phyloP scores from a whole-genome alignment of 2,329 filamentous ascomycete genomes.

The Plenodomus biglobosus region DNA sequence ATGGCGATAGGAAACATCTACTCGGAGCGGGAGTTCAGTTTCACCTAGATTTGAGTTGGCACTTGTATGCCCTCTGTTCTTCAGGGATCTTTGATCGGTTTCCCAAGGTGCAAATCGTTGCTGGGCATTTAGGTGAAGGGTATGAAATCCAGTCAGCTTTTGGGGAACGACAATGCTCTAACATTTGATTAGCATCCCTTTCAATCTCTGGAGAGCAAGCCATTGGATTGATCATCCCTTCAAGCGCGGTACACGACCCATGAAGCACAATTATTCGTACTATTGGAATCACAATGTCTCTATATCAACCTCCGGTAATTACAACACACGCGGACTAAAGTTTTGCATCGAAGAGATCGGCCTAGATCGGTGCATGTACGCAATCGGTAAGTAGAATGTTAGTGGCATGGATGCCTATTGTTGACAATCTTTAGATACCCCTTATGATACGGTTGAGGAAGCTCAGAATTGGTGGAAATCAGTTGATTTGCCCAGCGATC shows the following conservation, averaged over 20 bases:
- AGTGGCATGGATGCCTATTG: neutral
- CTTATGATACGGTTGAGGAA: constrained; percentile 26
- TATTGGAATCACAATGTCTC: constrained; percentile 50
- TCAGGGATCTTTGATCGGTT: constrained; percentile 49
- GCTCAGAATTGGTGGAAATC: constrained; percentile 34
- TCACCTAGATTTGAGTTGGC: constrained; percentile 50
- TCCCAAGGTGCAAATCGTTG: constrained; percentile 47
- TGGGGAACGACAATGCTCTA: neutral
- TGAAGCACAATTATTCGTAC: constrained; percentile 42
- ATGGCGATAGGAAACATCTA: constrained; percentile 32
- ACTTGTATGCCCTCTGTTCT: constrained; percentile 51
- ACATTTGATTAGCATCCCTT: constrained; percentile 43
- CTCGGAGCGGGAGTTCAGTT: constrained; percentile 38
- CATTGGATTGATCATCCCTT: constrained; percentile 52
- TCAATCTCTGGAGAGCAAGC: constrained; percentile 45
- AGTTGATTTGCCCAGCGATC: constrained; percentile 26
- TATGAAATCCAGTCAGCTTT: constrained; percentile 8
- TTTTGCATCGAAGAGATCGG: constrained; percentile 48
- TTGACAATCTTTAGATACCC: constrained; percentile 30
- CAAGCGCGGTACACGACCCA: constrained; percentile 31
- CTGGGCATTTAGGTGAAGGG: constrained; percentile 50
- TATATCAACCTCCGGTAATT: constrained; percentile 49
- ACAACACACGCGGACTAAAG: constrained; percentile 40
- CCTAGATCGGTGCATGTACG: constrained; percentile 43
- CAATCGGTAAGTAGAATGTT: constrained; percentile 32